Evolutionary conservation across 192 early-diverging fungal genomes (phyloP).

Genomic region (Coemansia sp.): DNA sequence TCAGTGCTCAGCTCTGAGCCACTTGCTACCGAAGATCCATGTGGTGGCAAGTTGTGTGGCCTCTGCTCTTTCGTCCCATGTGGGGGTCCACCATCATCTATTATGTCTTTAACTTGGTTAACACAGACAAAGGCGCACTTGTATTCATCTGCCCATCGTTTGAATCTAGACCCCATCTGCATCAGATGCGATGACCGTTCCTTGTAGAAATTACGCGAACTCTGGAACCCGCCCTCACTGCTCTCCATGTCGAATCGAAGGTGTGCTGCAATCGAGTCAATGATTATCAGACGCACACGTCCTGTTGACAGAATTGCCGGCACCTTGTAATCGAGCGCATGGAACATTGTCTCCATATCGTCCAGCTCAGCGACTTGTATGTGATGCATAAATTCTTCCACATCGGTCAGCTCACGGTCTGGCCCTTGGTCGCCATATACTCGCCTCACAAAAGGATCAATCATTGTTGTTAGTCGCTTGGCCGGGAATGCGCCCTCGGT

Average conservation of each 20-base stretch:
- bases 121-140: constrained; percentile 69
- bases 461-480: constrained; percentile 58
- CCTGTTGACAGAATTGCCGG: constrained; percentile 58
- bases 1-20: constrained; percentile 12
- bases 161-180: constrained; percentile 62
- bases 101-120: constrained; percentile 75
- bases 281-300: constrained; percentile 67
- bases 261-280: constrained; percentile 84
- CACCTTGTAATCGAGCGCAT: constrained; percentile 73
- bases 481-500: constrained; percentile 74
- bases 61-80: too few species aligned
- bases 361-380: constrained; percentile 70
- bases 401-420: constrained; percentile 4
- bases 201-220: constrained; percentile 21
- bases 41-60: too few species aligned
- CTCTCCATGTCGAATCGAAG: constrained; percentile 43
- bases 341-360: constrained; percentile 69
- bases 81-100: not conserved
- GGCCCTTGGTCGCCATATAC: constrained; percentile 11
- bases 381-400: constrained; percentile 31
- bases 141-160: constrained; percentile 62
- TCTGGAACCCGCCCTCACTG: not conserved
- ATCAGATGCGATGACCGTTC: constrained; percentile 57
- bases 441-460: constrained; percentile 17
- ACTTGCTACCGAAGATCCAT: not conserved